phyloP scores from a whole-genome alignment of 2,329 filamentous ascomycete genomes.

The Grosmannia huntii region DNA sequence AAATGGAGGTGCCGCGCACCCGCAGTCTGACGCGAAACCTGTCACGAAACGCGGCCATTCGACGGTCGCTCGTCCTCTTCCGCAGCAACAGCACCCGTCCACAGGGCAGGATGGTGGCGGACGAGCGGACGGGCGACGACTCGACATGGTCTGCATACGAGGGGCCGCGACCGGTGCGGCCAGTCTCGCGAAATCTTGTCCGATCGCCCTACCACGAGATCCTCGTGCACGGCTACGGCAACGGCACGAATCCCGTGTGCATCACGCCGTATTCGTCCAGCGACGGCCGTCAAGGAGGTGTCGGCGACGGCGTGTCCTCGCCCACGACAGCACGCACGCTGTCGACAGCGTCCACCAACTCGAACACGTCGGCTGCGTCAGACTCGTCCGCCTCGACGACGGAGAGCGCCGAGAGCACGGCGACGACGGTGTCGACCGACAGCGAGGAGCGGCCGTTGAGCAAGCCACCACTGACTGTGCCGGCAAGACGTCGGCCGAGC shows the following conservation, averaged over 20 bases:
- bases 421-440: background rate
- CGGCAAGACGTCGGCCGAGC: background rate
- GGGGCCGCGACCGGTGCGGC: background rate
- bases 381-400: conserved; percentile 3
- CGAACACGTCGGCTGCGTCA: conserved; percentile 8
- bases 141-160: background rate
- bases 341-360: conserved; percentile 14
- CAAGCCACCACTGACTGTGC: background rate
- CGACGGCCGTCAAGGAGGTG: background rate
- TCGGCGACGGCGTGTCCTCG: conserved; percentile 11
- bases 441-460: background rate
- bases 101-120: background rate
- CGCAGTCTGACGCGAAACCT: conserved; percentile 19
- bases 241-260: conserved; percentile 29
- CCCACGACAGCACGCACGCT: conserved; percentile 12
- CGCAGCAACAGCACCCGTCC: conserved; percentile 5
- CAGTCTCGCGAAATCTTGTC: background rate
- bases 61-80: conserved; percentile 22
- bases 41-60: conserved; percentile 18
- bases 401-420: background rate
- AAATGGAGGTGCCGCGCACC: conserved; percentile 9
- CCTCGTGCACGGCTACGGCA: conserved; percentile 39
- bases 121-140: background rate
- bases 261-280: background rate
- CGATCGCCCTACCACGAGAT: conserved; percentile 33